Evolutionary conservation across 2,329 filamentous ascomycete species (phyloP).

Genomic region (Fusarium stilboides): DNA sequence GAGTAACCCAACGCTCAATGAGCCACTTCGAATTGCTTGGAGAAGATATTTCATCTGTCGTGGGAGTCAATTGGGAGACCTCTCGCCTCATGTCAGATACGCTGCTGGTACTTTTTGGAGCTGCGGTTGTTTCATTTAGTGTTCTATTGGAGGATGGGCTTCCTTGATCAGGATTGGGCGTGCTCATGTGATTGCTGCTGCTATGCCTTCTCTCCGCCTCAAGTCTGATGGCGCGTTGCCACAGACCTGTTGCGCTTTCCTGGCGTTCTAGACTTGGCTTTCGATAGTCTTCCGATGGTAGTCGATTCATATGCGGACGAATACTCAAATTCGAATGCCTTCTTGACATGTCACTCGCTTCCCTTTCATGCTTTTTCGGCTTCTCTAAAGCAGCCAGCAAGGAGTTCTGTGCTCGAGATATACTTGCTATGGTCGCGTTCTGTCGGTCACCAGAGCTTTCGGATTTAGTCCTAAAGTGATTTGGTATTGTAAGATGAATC

Average conservation of each 20-base stretch:
- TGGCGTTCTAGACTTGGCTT: conserved; percentile 26
- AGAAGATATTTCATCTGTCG: conserved; percentile 29
- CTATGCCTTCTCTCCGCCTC: conserved; percentile 43
- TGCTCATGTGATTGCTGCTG: conserved; percentile 23
- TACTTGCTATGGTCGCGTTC: not conserved
- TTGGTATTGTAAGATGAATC: conserved; percentile 55
- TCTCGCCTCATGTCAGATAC: conserved; percentile 9
- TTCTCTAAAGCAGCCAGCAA: not conserved
- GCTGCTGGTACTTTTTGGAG: conserved; percentile 14
- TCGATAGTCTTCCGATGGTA: conserved; percentile 21
- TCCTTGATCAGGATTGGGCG: conserved; percentile 7
- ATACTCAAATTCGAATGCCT: conserved; percentile 39
- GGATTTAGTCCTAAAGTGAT: conserved; percentile 46
- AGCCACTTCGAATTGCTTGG: conserved; percentile 32
- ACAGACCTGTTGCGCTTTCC: conserved; percentile 48
- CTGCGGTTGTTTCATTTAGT: conserved; percentile 1
- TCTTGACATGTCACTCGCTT: conserved; percentile 28
- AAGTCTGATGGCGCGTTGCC: conserved; percentile 49
- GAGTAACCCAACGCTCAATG: conserved; percentile 41
- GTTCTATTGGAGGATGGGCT: conserved; percentile 9
- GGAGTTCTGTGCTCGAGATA: not conserved
- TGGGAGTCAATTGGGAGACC: conserved; percentile 29
- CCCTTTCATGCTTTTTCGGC: not conserved
- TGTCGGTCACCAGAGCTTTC: not conserved
- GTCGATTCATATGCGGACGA: conserved; percentile 26